Base-by-base conservation (phyloP, 2,329 filamentous ascomycete species). In the Botrytis aclada region DNA sequence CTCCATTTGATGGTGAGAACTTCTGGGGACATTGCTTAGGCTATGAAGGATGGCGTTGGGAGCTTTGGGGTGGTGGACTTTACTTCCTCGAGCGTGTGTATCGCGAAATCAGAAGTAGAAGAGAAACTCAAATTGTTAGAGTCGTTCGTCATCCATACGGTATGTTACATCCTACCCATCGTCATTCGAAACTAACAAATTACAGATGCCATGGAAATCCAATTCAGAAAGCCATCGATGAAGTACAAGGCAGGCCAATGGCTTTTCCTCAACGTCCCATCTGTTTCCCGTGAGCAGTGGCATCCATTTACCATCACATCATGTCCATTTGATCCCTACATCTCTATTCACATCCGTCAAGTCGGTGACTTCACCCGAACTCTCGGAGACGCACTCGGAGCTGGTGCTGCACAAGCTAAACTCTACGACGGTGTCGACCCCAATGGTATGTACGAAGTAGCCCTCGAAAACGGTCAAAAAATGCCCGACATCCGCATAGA, bases 221-320 rank as follows among this genome's bases (percentile, higher is more conserved):
- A 99, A 82, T 98, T 99, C 84, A 88, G 88, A 82, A 99, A 99
- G 85, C 93, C 95, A 8, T 96, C 92, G 73, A 97, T 99, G 92
- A 93, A 90, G 80, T 99, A 99, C 89, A 98, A 97, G 88, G 92
- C 96, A 22, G 96, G 96, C 45, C 96, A 99, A 84, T 99, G 95
- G 95, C 89, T 98, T 54, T 98, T 98, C 86, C 87, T 99, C 74
- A 95, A 98, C 82, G 91, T 97, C 37, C 96, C 96, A 0, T 91
- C 93, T 10, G 89, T 99, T 71, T 97, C 94, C 76, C 89, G 87
- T 78, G 91, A 94, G 80, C 94, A 99, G 84, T 99, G 96, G 96
- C 96, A 99, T 83, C 96, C 96, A 1, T 99, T 98, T 82, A 99
- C 96, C 80, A 98, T 99, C 83, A 99, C 96, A 3, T 98, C 96